Percentiles rank a stretch among this genome's conserved stretches.
Conservation (phyloP, 1,284 basidiomycete genomes). For the Ceratobasidium sp. region DNA sequence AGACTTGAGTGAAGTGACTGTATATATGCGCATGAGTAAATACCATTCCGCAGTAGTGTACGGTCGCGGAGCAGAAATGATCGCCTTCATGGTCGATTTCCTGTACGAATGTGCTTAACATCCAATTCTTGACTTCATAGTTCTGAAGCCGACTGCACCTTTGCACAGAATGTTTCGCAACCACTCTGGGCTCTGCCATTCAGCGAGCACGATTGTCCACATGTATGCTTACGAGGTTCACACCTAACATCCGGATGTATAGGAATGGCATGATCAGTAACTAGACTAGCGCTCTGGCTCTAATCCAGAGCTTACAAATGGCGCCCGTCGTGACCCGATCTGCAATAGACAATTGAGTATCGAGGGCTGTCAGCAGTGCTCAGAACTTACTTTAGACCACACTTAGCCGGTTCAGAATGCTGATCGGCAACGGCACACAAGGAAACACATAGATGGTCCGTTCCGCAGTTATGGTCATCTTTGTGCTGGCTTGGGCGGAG, state of each 20-base stretch:
- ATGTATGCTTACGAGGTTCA: constrained; percentile 57
- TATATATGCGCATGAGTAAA: constrained; percentile 4
- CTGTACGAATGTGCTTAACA: constrained; percentile 45
- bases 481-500: constrained; percentile 55
- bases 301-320: constrained; percentile 55
- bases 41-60: constrained; percentile 64
- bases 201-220: constrained; percentile 57
- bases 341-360: constrained; percentile 23
- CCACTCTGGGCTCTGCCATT: constrained; percentile 55
- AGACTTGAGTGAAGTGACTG: background rate
- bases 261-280: no score
- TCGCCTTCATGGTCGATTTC: constrained; percentile 53
- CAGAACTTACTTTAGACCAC: constrained; percentile 57
- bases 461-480: constrained; percentile 58
- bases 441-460: constrained; percentile 51
- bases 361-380: no score
- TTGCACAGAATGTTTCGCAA: constrained; percentile 58
- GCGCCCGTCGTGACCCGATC: constrained; percentile 62
- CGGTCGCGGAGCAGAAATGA: constrained; percentile 60
- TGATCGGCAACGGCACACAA: constrained; percentile 55
- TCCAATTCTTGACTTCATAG: background rate
- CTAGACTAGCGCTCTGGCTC: no score
- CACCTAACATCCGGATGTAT: constrained; percentile 52
- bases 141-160: constrained; percentile 54
- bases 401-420: constrained; percentile 47